These are phyloP conservation scores for Trichoderma gracile DNA, from an alignment of 2,329 filamentous ascomycete species.

Conservation along the genomic window DNA sequence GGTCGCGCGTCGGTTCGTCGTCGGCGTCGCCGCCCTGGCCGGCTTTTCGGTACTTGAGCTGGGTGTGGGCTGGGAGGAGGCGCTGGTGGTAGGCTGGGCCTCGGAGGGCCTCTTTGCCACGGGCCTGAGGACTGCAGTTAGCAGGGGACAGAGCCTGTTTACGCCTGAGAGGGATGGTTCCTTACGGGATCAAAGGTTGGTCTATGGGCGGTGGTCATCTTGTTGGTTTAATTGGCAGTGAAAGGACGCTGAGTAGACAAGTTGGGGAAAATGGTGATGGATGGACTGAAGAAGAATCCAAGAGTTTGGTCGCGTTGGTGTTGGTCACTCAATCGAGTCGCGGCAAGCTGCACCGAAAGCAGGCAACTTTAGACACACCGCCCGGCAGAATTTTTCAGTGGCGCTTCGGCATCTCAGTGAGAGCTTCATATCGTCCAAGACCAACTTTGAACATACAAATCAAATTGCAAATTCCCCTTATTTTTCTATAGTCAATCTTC, in stretches of 20 bases:
- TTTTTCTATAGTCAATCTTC: slow-evolving; percentile 4
- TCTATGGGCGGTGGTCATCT: slow-evolving; percentile 70
- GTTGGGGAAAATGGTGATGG: too few relatives aligned
- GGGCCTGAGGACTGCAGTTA: slow-evolving; percentile 57
- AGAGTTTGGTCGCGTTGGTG: slow-evolving; percentile 4
- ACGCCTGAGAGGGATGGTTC: neutral
- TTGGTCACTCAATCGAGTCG: slow-evolving; percentile 16
- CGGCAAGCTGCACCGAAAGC: slow-evolving; percentile 5
- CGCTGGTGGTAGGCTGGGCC: slow-evolving; percentile 96
- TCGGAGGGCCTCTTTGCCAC: slow-evolving; percentile 90
- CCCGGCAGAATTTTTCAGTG: slow-evolving; percentile 50
- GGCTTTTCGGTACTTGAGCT: slow-evolving; percentile 82
- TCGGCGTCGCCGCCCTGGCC: slow-evolving; percentile 81
- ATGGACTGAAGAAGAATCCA: neutral
- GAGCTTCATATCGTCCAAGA: slow-evolving; percentile 27
- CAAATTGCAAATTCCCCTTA: slow-evolving; percentile 15
- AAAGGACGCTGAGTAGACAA: neutral
- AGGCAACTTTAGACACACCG: slow-evolving; percentile 41
- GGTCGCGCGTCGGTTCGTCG: slow-evolving; percentile 71
- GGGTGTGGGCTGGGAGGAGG: slow-evolving; percentile 88
- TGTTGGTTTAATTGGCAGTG: neutral
- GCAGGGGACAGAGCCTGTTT: neutral
- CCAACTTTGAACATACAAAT: neutral
- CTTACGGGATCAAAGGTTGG: slow-evolving; percentile 93
- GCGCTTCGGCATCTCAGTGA: slow-evolving; percentile 24